Conservation (phyloP, 2,329 filamentous ascomycete species). For the Phialemoniopsis sp. region DNA sequence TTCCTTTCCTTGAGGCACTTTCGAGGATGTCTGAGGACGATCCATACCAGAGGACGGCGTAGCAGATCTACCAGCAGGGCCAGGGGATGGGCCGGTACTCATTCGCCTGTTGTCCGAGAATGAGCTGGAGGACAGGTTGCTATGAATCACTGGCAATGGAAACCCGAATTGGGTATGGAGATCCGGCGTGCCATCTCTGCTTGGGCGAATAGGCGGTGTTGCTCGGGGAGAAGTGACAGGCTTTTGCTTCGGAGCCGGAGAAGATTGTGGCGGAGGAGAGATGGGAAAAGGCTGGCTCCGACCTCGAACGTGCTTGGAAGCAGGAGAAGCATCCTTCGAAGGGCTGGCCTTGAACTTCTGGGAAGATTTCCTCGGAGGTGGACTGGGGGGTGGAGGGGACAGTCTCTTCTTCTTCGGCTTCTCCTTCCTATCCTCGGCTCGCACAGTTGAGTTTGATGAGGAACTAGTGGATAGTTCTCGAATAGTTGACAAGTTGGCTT, state of each 20-base stretch:
- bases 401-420: constrained; percentile 39
- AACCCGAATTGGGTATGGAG: constrained; percentile 52
- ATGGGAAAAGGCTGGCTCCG: constrained; percentile 10
- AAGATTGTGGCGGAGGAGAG: no score
- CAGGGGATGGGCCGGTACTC: constrained; percentile 17
- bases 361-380: constrained; percentile 59
- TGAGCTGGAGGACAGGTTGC: constrained; percentile 50
- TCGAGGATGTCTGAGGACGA: constrained; percentile 11
- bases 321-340: constrained; percentile 26
- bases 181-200: constrained; percentile 62
- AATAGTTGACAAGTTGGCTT: constrained; percentile 53
- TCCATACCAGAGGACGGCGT: constrained; percentile 4
- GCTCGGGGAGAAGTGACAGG: constrained; percentile 21
- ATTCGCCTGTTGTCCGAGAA: constrained; percentile 40
- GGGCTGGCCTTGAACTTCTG: constrained; percentile 42
- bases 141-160: constrained; percentile 55
- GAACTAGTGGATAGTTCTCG: constrained; percentile 23
- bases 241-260: background rate
- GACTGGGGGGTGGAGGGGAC: constrained; percentile 51
- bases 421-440: constrained; percentile 39
- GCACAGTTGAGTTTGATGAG: constrained; percentile 56
- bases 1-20: constrained; percentile 11
- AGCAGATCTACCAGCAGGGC: background rate
- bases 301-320: constrained; percentile 25
- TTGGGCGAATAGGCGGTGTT: constrained; percentile 56